These are phyloP conservation scores for Suillus subluteus DNA, from an alignment of 768 basidiomycete species.

Conservation along the genomic window DNA sequence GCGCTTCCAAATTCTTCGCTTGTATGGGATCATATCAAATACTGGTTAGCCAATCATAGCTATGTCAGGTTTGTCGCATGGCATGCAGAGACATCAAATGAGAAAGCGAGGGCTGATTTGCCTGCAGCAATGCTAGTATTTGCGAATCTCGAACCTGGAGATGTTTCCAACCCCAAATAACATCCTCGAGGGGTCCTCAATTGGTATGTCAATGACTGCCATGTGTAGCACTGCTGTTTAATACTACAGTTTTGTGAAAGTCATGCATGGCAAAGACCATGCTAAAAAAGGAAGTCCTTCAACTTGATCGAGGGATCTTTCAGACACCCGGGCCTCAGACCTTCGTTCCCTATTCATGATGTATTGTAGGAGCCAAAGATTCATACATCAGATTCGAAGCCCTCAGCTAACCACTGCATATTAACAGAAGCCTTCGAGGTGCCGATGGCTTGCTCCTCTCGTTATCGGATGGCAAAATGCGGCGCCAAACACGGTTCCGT, in stretches of 20 bases:
- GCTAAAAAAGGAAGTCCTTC: background rate
- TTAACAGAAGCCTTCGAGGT: background rate
- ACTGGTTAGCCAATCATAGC: background rate
- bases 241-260: background rate
- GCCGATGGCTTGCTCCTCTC: background rate
- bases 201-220: background rate
- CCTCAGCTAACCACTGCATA: background rate
- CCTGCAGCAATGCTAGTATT: background rate
- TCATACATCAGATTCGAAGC: slow-evolving; percentile 5
- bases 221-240: background rate
- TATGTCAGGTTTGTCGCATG: background rate
- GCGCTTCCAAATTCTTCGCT: background rate
- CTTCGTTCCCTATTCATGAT: background rate
- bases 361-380: background rate
- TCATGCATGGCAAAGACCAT: background rate
- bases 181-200: background rate
- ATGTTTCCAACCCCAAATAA: background rate
- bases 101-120: background rate
- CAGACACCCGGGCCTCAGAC: background rate
- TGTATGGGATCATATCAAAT: background rate
- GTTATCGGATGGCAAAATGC: background rate
- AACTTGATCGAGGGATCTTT: background rate
- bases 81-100: too few species aligned
- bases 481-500: background rate
- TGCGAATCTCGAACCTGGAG: background rate